Percentiles rank a stretch among this genome's conserved stretches.
These are phyloP conservation scores for Leishmania guyanensis DNA, from an alignment of 208 protist species.

Conservation along the genomic window DNA sequence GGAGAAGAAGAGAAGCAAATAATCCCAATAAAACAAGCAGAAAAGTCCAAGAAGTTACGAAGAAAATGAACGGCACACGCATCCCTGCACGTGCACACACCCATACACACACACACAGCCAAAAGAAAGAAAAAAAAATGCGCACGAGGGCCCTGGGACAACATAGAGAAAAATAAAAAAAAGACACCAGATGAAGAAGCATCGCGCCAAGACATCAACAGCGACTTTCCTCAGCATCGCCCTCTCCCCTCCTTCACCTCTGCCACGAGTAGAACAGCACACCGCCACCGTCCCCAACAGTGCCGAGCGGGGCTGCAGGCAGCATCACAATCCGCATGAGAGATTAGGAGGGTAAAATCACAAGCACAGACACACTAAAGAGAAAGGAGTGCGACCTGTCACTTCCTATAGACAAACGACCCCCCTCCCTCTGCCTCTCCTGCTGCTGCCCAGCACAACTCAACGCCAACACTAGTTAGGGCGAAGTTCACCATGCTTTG, in stretches of 20 bases:
- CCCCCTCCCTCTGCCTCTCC: neutral
- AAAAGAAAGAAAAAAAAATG: neutral
- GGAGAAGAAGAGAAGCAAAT: neutral
- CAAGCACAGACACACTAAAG: neutral
- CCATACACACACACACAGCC: constrained; percentile 4
- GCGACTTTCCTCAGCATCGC: neutral
- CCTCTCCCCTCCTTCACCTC: too few species aligned
- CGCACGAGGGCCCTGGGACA: neutral
- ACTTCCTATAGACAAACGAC: neutral
- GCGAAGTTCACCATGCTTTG: neutral
- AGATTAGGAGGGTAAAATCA: neutral
- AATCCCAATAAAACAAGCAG: neutral
- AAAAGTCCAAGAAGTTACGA: neutral
- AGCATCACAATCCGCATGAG: neutral
- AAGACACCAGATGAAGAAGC: neutral
- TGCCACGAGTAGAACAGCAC: neutral
- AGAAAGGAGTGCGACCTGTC: neutral
- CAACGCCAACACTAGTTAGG: neutral
- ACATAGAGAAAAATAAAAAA: neutral
- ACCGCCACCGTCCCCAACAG: neutral
- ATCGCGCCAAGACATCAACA: neutral
- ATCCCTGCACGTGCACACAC: neutral
- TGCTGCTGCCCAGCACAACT: neutral
- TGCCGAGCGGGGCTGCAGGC: neutral
- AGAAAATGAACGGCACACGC: neutral